Percentiles rank a stretch among this genome's conserved stretches.
These are phyloP conservation scores for Lentinula edodes DNA, from an alignment of 768 basidiomycete genomes.

Conservation along the genomic window DNA sequence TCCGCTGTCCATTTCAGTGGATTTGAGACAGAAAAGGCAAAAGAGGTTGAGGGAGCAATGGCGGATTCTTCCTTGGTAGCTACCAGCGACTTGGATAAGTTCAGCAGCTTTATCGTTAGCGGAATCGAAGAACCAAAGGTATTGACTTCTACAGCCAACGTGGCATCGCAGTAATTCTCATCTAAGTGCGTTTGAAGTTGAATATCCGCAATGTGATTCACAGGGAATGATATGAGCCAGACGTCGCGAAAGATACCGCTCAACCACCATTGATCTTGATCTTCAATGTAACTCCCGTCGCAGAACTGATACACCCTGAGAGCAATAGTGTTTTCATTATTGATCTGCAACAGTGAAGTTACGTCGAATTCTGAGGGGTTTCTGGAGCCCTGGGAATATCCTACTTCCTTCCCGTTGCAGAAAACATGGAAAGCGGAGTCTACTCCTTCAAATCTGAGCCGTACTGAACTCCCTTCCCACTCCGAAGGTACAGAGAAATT, in stretches of 20 bases:
- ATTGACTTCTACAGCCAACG: neutral
- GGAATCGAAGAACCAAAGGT: neutral
- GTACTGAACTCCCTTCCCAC: neutral
- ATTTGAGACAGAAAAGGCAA: neutral
- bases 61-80: neutral
- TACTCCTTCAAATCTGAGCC: conserved; percentile 8
- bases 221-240: conserved; percentile 6
- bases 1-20: conserved; percentile 10
- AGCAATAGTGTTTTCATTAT: neutral
- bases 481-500: neutral
- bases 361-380: conserved; percentile 10
- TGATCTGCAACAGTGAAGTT: neutral
- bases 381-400: conserved; percentile 7
- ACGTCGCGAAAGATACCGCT: conserved; percentile 10
- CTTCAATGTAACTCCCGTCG: conserved; percentile 8
- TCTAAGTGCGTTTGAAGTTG: conserved; percentile 5
- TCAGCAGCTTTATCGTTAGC: conserved; percentile 1
- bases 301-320: conserved; percentile 8
- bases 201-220: conserved; percentile 3
- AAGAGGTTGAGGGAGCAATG: neutral
- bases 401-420: conserved; percentile 7
- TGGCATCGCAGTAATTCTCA: neutral
- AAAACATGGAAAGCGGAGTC: conserved; percentile 10
- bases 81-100: neutral
- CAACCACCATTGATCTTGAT: conserved; percentile 10